Evolutionary conservation across 441 rosid species (phyloP).

Genomic region (Arabidopsis lyrata): DNA sequence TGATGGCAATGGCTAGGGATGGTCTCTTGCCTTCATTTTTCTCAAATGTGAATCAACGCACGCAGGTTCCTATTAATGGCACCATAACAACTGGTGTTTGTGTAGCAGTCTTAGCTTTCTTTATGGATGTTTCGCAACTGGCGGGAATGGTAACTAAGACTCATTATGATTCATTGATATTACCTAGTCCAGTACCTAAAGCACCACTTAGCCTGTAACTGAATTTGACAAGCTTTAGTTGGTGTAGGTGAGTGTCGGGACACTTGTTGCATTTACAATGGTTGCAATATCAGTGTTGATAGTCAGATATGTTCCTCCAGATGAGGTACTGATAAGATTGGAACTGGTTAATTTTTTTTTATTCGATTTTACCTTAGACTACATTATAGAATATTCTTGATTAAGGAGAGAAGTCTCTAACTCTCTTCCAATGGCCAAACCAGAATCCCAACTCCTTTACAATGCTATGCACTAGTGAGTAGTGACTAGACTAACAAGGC

Average conservation of each 20-base stretch:
- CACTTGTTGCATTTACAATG: conserved; percentile 97
- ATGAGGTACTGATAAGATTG: conserved; percentile 59
- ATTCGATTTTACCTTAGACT: not conserved
- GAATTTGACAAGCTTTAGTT: conserved; percentile 24
- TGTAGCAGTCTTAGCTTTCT: conserved; percentile 67
- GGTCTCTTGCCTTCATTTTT: conserved; percentile 78
- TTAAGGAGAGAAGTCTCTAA: conserved; percentile 1
- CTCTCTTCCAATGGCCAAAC: not conserved
- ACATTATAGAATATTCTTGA: not conserved
- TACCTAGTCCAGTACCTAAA: not conserved
- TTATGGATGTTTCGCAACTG: conserved; percentile 79
- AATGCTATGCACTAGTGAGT: not conserved
- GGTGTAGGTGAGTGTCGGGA: conserved; percentile 97
- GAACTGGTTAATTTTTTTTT: not conserved
- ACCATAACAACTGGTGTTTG: conserved; percentile 65
- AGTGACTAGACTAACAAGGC: conserved; percentile 21
- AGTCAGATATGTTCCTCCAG: conserved; percentile 95
- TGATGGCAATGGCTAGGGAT: conserved; percentile 91
- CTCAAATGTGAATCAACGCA: conserved; percentile 63
- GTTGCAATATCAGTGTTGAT: conserved; percentile 90
- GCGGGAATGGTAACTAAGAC: conserved; percentile 71
- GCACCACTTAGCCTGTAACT: not conserved
- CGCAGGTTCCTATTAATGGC: conserved; percentile 76
- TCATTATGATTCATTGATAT: not conserved
- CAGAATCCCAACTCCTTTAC: not conserved